A percentile compares a stretch with the other conserved stretches of the same genome.
phyloP scores from a whole-genome alignment of 805 yeast species.

The Nakazawaea ambrosiae region DNA sequence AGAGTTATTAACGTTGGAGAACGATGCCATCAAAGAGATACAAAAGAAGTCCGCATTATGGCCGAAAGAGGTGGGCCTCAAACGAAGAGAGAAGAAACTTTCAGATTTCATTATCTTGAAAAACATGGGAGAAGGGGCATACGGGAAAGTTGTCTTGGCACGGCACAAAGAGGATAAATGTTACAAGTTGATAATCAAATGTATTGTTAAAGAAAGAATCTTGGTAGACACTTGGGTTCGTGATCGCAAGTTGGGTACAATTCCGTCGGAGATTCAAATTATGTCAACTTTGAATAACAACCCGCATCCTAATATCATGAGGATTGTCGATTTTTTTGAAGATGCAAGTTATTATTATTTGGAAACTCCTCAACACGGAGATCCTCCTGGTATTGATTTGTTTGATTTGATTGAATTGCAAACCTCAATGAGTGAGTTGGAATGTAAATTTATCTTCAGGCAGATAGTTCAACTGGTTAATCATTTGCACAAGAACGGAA shows the following conservation, averaged over 20 bases:
- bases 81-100: conserved; percentile 64
- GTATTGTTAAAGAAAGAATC: conserved; percentile 87
- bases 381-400: conserved; percentile 84
- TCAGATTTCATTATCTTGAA: conserved; percentile 65
- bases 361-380: conserved; percentile 87
- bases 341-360: conserved; percentile 85
- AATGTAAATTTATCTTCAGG: conserved; percentile 68
- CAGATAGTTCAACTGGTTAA: conserved; percentile 75
- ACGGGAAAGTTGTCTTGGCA: conserved; percentile 86
- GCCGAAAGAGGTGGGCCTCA: conserved; percentile 57
- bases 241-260: conserved; percentile 84
- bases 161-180: conserved; percentile 54
- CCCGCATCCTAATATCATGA: conserved; percentile 85
- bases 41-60: conserved; percentile 32
- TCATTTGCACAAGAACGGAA: conserved; percentile 79
- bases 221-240: conserved; percentile 97
- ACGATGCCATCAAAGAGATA: conserved; percentile 32
- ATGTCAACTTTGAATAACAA: conserved; percentile 71
- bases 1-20: conserved; percentile 37
- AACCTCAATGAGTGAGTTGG: conserved; percentile 71
- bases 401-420: conserved; percentile 89
- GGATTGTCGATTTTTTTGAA: conserved; percentile 86
- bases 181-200: conserved; percentile 73
- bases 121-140: conserved; percentile 93
- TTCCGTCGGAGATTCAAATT: conserved; percentile 93